Conservation (phyloP, 805 yeast genomes). For the Nakazawaea wyomingensis region DNA sequence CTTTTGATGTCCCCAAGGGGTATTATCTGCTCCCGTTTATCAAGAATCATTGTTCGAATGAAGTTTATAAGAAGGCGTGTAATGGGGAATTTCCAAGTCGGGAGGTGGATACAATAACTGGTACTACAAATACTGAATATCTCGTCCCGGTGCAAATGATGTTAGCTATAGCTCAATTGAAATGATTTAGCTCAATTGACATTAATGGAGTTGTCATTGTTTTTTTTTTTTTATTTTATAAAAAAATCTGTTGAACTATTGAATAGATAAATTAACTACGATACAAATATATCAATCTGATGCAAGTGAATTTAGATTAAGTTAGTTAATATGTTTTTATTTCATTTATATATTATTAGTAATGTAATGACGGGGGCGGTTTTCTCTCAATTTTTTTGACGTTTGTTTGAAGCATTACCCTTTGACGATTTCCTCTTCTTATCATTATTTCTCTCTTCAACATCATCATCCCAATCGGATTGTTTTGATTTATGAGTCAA, state of each 20-base stretch:
- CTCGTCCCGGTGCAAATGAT: constrained; percentile 1
- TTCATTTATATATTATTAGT: too few relatives aligned
- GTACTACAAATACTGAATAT: background rate
- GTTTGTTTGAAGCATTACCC: background rate
- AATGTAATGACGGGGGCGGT: too few relatives aligned
- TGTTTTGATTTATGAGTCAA: constrained; percentile 49
- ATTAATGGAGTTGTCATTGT: background rate
- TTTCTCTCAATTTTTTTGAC: constrained; percentile 1
- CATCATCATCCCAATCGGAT: constrained; percentile 3
- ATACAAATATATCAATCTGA: too few relatives aligned
- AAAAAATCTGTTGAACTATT: too few relatives aligned
- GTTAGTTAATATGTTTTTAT: too few relatives aligned
- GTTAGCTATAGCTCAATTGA: constrained; percentile 1
- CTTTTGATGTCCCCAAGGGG: background rate
- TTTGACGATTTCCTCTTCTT: background rate
- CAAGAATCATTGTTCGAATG: constrained; percentile 1
- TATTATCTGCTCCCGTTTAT: background rate
- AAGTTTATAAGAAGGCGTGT: background rate
- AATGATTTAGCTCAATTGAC: background rate
- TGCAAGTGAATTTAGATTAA: too few relatives aligned
- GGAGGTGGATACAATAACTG: background rate
- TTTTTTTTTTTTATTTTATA: background rate
- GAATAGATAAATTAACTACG: too few relatives aligned
- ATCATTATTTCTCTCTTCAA: background rate
- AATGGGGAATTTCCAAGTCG: background rate